Conservation (phyloP, 192 early-diverging fungal genomes). For the Coemansia sp. region DNA sequence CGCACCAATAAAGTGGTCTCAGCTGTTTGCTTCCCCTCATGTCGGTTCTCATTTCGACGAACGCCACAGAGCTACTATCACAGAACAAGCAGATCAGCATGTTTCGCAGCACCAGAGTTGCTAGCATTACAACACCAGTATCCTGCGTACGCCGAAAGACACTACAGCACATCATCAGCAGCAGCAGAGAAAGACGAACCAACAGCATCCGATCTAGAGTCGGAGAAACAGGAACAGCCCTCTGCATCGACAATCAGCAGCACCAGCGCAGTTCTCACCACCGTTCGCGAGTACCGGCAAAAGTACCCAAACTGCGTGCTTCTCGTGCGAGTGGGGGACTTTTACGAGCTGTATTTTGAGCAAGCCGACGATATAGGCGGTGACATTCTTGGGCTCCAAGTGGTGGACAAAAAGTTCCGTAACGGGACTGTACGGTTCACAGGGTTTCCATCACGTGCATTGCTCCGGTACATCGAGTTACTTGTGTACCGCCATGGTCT, state of each 20-base stretch:
- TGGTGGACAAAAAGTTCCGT: slow-evolving; percentile 66
- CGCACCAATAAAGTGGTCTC: neutral
- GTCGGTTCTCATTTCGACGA: neutral
- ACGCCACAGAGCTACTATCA: neutral
- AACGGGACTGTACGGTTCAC: slow-evolving; percentile 62
- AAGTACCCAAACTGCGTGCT: slow-evolving; percentile 69
- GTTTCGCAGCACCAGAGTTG: neutral
- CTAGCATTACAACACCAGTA: neutral
- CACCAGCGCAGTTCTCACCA: slow-evolving; percentile 40
- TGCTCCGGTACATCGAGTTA: slow-evolving; percentile 66
- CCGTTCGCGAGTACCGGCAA: slow-evolving; percentile 57
- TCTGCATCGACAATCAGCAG: slow-evolving; percentile 5
- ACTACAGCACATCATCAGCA: slow-evolving; percentile 3
- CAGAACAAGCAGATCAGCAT: neutral
- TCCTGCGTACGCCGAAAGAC: no score
- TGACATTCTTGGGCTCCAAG: slow-evolving; percentile 65
- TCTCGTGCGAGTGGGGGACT: slow-evolving; percentile 74
- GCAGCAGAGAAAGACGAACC: neutral
- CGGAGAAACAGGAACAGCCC: neutral
- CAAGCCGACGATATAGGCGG: slow-evolving; percentile 67
- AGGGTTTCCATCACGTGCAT: slow-evolving; percentile 66
- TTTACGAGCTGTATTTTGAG: slow-evolving; percentile 78
- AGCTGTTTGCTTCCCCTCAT: neutral
- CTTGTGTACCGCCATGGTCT: slow-evolving; percentile 61
- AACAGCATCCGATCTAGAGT: no score